Conservation (phyloP, 768 basidiomycete genomes). For the Tylopilus rubrobrunneus region DNA sequence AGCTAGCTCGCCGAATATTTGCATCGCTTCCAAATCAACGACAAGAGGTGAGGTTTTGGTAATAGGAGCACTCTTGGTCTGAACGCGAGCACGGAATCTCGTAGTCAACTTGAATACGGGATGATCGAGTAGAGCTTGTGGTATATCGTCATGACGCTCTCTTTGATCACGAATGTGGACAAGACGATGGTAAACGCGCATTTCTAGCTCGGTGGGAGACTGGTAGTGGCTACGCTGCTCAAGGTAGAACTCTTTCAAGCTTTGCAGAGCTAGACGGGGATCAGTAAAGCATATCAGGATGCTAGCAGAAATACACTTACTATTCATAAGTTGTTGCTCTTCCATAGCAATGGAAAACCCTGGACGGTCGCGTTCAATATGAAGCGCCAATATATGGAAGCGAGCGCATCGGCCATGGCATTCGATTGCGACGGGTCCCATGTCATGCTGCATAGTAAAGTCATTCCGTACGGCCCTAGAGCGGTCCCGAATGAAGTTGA, state of each 20-base stretch:
- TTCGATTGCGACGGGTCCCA: conserved; percentile 73
- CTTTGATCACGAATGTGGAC: conserved; percentile 85
- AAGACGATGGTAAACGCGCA: conserved; percentile 92
- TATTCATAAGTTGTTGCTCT: conserved; percentile 88
- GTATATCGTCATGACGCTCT: conserved; percentile 72
- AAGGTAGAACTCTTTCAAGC: conserved; percentile 89
- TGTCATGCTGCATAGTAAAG: conserved; percentile 89
- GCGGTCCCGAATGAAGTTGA: conserved; percentile 88
- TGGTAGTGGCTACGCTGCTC: conserved; percentile 67
- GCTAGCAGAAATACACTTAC: conserved; percentile 41
- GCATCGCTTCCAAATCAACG: conserved; percentile 65
- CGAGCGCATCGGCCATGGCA: conserved; percentile 93
- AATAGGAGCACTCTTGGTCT: conserved; percentile 72
- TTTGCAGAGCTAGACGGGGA: conserved; percentile 69
- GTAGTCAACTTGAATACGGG: conserved; percentile 83
- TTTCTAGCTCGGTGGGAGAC: conserved; percentile 87
- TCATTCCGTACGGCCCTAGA: conserved; percentile 88
- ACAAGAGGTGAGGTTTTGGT: conserved; percentile 59
- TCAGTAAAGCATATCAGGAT: neutral
- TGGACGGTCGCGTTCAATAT: conserved; percentile 52
- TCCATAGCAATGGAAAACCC: conserved; percentile 69
- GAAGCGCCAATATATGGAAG: conserved; percentile 85
- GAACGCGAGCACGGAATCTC: conserved; percentile 74
- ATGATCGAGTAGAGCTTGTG: conserved; percentile 59
- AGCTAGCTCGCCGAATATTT: conserved; percentile 59